Percentiles rank a stretch among this genome's conserved stretches.
These are phyloP conservation scores for Avicennia marina DNA, from an alignment of 257 asterid species.

Conservation along the genomic window DNA sequence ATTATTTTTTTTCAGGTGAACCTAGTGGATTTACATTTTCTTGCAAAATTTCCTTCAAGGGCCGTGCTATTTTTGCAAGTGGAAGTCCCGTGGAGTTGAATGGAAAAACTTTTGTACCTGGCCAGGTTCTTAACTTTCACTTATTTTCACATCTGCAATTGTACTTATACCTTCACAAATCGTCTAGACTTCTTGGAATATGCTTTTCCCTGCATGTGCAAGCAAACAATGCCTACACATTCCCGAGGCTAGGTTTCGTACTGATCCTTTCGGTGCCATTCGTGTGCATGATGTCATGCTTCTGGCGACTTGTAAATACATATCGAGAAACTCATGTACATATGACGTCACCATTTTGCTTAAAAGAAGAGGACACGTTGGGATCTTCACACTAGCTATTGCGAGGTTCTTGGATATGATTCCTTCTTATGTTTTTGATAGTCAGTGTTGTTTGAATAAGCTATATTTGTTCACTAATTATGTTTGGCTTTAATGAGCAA, in stretches of 20 bases:
- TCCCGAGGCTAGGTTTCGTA: conserved; percentile 68
- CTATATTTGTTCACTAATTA: not conserved
- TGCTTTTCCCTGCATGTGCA: not conserved
- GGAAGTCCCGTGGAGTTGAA: conserved; percentile 58
- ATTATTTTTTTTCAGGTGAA: not conserved
- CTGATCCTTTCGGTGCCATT: conserved; percentile 61
- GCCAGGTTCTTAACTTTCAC: conserved; percentile 34
- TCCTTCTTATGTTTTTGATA: not conserved
- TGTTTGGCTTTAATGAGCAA: not conserved
- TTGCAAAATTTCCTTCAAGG: conserved; percentile 21
- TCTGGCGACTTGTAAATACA: conserved; percentile 56
- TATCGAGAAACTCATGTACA: not conserved
- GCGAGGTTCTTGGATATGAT: no score
- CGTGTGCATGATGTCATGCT: conserved; percentile 74
- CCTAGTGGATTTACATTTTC: not conserved
- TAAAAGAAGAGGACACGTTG: not conserved
- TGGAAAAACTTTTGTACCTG: conserved; percentile 43
- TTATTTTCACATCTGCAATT: not conserved
- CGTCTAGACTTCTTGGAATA: not conserved
- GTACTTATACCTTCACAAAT: not conserved
- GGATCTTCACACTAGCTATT: no score
- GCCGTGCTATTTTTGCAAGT: conserved; percentile 53
- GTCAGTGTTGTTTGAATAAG: no score
- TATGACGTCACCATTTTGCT: not conserved
- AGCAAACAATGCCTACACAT: conserved; percentile 68